Percentiles rank a stretch among this genome's conserved stretches.
phyloP scores from a whole-genome alignment of 345 rosid species.

The Populus pruinosa region DNA sequence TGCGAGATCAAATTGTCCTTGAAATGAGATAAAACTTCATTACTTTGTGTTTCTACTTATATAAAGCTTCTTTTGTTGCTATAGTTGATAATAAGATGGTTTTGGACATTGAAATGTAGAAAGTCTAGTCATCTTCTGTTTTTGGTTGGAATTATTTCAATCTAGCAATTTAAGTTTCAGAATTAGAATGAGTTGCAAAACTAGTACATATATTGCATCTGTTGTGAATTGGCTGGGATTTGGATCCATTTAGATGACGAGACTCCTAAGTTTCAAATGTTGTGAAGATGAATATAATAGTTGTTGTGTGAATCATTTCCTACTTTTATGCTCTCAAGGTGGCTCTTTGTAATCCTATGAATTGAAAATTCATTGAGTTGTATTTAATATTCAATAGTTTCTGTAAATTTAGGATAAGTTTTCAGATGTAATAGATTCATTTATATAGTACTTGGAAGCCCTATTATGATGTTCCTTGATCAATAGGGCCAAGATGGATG shows the following conservation, averaged over 20 bases:
- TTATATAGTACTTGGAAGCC: not conserved
- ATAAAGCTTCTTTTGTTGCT: not conserved
- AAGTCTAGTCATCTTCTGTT: not conserved
- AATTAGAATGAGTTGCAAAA: not conserved
- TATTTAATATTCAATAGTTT: too few species aligned
- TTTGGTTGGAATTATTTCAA: not conserved
- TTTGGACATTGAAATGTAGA: not conserved
- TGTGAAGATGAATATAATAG: not conserved
- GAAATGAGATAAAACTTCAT: not conserved
- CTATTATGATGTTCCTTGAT: not conserved
- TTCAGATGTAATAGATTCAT: not conserved
- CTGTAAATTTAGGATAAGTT: too few species aligned
- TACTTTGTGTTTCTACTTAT: not conserved
- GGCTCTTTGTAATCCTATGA: not conserved
- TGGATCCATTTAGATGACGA: not conserved
- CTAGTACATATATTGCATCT: not conserved
- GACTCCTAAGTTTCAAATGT: not conserved
- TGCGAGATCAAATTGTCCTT: not conserved
- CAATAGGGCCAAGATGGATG: not conserved
- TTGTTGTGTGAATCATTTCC: too few species aligned
- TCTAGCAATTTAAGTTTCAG: not conserved
- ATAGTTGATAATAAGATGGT: not conserved
- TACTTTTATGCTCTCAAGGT: too few species aligned
- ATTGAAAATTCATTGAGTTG: not conserved
- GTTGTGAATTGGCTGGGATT: not conserved